Evolutionary conservation across 225 moss, liverwort and hornwort species (phyloP).

Genomic region (Takakia lepidozioides): DNA sequence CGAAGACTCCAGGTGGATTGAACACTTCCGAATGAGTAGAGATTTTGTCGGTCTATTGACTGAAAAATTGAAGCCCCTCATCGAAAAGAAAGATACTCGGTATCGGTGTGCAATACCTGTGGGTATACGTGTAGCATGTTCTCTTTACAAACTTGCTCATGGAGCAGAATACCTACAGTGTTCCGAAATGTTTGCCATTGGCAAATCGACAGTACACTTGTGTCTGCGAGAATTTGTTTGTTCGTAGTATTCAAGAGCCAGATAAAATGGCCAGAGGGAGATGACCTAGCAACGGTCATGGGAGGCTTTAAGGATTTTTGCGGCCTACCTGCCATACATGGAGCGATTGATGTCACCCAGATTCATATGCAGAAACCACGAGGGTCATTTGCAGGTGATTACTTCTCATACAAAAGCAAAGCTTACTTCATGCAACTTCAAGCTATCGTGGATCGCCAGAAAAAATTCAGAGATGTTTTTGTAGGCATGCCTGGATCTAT

Average conservation of each 20-base stretch:
- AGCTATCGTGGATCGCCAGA: not conserved
- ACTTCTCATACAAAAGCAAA: not conserved
- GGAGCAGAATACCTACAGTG: not conserved
- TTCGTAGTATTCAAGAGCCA: not conserved
- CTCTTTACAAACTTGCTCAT: too few relatives aligned
- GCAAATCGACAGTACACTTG: not conserved
- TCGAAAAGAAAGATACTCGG: not conserved
- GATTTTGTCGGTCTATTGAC: not conserved
- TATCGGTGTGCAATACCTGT: not conserved
- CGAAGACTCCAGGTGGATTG: not conserved
- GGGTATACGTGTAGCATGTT: too few relatives aligned
- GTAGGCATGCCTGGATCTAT: slow-evolving; percentile 1
- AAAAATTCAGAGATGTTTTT: not conserved
- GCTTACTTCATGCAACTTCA: not conserved
- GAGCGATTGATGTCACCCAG: not conserved
- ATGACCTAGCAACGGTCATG: not conserved
- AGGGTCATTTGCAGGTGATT: not conserved
- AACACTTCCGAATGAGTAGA: not conserved
- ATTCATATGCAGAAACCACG: not conserved
- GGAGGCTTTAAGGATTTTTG: not conserved
- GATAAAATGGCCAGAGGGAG: not conserved
- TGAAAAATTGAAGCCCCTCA: not conserved
- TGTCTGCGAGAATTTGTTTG: not conserved
- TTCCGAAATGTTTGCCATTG: not conserved
- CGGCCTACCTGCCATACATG: not conserved